These are phyloP conservation scores for Dendrostoma leiphaemia DNA, from an alignment of 2,329 filamentous ascomycete genomes.

Conservation along the genomic window DNA sequence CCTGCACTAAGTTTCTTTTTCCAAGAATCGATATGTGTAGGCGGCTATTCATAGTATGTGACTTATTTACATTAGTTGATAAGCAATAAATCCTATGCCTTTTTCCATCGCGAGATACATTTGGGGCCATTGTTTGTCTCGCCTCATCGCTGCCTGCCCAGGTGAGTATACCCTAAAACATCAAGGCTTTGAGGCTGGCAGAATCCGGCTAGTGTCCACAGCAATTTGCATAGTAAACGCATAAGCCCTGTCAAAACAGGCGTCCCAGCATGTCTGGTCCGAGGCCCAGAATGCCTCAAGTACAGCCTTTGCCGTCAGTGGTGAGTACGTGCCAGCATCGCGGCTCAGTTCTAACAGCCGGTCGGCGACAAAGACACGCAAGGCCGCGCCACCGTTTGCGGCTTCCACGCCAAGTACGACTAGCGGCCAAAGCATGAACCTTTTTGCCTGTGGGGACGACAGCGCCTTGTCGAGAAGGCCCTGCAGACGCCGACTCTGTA, in stretches of 20 bases:
- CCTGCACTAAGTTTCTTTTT: too few species aligned
- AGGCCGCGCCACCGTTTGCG: conserved; percentile 14
- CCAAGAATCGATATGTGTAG: too few species aligned
- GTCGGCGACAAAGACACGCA: conserved; percentile 27
- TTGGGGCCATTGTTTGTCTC: too few species aligned
- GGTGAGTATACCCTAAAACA: too few species aligned
- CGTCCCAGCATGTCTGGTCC: conserved; percentile 31
- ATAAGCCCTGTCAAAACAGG: conserved; percentile 35
- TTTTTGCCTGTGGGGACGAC: conserved; percentile 18
- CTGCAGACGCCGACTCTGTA: conserved; percentile 21
- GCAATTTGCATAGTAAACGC: conserved; percentile 24
- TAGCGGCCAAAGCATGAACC: conserved; percentile 33
- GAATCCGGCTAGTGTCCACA: too few species aligned
- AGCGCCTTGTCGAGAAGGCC: conserved; percentile 22
- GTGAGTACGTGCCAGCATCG: conserved; percentile 27
- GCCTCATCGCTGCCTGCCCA: too few species aligned
- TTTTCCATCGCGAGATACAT: too few species aligned
- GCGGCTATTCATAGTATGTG: too few species aligned
- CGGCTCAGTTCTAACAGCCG: conserved; percentile 27
- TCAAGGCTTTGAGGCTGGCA: too few species aligned
- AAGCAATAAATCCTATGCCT: too few species aligned
- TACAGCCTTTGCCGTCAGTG: conserved; percentile 29
- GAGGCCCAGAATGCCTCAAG: conserved; percentile 36
- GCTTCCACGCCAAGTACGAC: conserved; percentile 35
- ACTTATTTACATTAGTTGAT: too few species aligned